A percentile compares a stretch with the other conserved stretches of the same genome.
Conservation (phyloP, 495 filamentous ascomycete species). For the Neurospora sp. region DNA sequence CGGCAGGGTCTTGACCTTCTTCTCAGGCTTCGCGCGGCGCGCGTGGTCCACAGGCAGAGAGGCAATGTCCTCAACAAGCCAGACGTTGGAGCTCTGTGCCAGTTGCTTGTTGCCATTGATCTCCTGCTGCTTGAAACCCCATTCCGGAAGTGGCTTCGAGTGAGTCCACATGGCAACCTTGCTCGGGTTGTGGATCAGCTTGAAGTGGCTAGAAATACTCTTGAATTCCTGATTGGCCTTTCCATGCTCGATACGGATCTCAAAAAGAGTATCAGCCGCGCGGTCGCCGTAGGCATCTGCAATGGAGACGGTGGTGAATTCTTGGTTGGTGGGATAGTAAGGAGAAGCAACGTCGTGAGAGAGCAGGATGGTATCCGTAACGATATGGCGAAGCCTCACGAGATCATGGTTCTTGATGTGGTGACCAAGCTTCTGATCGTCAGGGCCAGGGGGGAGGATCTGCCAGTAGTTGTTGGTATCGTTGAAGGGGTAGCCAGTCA, state of each 20-base stretch:
- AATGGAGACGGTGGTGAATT: constrained; percentile 76
- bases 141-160: constrained; percentile 83
- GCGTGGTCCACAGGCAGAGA: constrained; percentile 57
- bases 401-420: constrained; percentile 77
- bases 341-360: constrained; percentile 99
- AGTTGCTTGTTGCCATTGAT: constrained; percentile 99
- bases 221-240: constrained; percentile 79
- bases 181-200: constrained; percentile 83
- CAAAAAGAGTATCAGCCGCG: constrained; percentile 85
- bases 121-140: constrained; percentile 93
- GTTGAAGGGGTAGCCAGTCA: constrained; percentile 95
- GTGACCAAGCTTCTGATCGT: constrained; percentile 43
- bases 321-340: constrained; percentile 94
- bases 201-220: constrained; percentile 84
- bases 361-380: constrained; percentile 77
- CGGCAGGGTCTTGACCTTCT: constrained; percentile 67
- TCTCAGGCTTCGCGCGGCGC: constrained; percentile 60
- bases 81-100: constrained; percentile 80
- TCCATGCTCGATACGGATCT: constrained; percentile 79
- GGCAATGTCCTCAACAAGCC: constrained; percentile 86
- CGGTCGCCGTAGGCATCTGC: constrained; percentile 69
- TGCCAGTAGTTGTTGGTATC: constrained; percentile 99
- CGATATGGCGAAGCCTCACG: constrained; percentile 76
- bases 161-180: constrained; percentile 99
- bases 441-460: constrained; percentile 56